These are phyloP conservation scores for Urochloa ruziziensis DNA, from an alignment of 176 grass and related monocot genomes.

Conservation along the genomic window DNA sequence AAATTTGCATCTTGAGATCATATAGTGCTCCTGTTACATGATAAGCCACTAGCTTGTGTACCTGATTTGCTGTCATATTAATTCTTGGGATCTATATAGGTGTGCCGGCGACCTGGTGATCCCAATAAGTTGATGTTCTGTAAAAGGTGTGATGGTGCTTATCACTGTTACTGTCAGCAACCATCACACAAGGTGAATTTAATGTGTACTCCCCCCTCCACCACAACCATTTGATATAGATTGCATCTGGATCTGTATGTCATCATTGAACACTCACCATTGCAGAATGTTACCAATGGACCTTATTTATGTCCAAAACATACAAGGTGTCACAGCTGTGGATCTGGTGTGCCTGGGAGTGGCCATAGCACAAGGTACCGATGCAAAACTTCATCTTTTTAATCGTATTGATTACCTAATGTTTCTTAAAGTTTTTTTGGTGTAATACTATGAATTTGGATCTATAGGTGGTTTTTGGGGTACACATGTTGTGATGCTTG, in stretches of 20 bases:
- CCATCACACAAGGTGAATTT: conserved; percentile 90
- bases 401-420: conserved; percentile 4
- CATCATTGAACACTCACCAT: conserved; percentile 19
- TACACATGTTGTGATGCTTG: conserved; percentile 99
- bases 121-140: conserved; percentile 98
- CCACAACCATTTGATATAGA: not conserved
- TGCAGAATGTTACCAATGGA: conserved; percentile 91
- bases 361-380: conserved; percentile 93
- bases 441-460: conserved; percentile 18
- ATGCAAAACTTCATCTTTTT: not conserved
- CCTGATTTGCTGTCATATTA: conserved; percentile 21
- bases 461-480: conserved; percentile 94
- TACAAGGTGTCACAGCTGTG: conserved; percentile 97
- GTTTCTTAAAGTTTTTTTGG: not conserved
- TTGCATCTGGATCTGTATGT: not conserved
- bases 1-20: conserved; percentile 8
- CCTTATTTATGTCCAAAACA: conserved; percentile 97
- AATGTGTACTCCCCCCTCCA: not conserved
- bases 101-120: conserved; percentile 90
- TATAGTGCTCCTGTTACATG: not conserved
- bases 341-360: conserved; percentile 93
- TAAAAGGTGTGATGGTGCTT: conserved; percentile 96
- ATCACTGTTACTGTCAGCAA: conserved; percentile 99
- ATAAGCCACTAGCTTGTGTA: not conserved
- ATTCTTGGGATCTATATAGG: conserved; percentile 48